Conservation (phyloP, 2,329 filamentous ascomycete species). For the Blastomyces silverae region DNA sequence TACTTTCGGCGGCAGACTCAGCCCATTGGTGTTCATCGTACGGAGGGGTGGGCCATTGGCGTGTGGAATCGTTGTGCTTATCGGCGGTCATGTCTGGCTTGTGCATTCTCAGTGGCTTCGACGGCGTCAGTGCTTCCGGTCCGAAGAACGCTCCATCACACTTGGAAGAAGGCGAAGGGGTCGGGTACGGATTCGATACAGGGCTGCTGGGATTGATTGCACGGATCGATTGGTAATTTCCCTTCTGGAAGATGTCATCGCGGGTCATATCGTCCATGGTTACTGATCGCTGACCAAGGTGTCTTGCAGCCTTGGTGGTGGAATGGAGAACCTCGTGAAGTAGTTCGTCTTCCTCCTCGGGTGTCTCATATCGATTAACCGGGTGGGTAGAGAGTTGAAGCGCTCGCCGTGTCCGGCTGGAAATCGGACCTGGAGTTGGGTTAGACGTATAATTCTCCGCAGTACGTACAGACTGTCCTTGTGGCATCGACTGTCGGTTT, state of each 20-base stretch:
- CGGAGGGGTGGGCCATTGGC: conserved; percentile 91
- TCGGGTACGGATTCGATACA: conserved; percentile 53
- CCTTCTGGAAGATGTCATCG: conserved; percentile 18
- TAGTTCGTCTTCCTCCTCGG: conserved; percentile 93
- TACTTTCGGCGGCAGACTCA: conserved; percentile 70
- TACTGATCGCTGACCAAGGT: conserved; percentile 50
- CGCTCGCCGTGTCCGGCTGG: conserved; percentile 71
- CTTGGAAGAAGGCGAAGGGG: conserved; percentile 73
- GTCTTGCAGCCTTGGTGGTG: conserved; percentile 66
- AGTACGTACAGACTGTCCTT: conserved; percentile 20
- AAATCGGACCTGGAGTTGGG: conserved; percentile 50
- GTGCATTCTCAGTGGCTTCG: conserved; percentile 64
- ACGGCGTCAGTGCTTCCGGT: conserved; percentile 42
- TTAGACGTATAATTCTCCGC: conserved; percentile 22
- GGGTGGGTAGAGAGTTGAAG: conserved; percentile 64
- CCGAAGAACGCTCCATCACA: conserved; percentile 69
- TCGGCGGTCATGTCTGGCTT: conserved; percentile 46
- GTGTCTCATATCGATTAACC: conserved; percentile 81
- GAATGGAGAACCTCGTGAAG: conserved; percentile 80
- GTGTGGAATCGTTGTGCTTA: conserved; percentile 45
- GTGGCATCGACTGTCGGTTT: conserved; percentile 39
- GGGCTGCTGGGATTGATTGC: conserved; percentile 23
- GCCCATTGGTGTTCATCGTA: conserved; percentile 94
- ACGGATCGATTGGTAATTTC: conserved; percentile 17
- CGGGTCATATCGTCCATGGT: conserved; percentile 19